Conservation (phyloP, 805 yeast species). For the Dipodascus geniculatus region DNA sequence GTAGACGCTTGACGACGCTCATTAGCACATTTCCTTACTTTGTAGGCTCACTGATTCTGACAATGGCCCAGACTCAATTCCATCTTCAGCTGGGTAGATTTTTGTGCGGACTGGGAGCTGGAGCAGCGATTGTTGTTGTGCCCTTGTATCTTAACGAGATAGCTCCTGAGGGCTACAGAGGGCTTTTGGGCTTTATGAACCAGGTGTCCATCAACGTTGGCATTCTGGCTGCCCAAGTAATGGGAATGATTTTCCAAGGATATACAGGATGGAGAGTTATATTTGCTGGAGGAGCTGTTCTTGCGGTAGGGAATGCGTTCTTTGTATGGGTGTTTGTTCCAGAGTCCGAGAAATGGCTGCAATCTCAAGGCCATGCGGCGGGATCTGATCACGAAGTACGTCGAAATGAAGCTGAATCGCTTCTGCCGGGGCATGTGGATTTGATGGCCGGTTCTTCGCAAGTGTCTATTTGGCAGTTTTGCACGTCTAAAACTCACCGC, state of each 20-base stretch:
- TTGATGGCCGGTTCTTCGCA: neutral
- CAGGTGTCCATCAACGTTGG: slow-evolving; percentile 83
- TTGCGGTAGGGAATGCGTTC: slow-evolving; percentile 41
- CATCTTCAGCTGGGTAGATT: slow-evolving; percentile 46
- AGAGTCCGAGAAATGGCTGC: slow-evolving; percentile 83
- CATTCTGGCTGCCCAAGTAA: slow-evolving; percentile 63
- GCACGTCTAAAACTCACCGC: slow-evolving; percentile 38
- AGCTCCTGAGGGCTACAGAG: slow-evolving; percentile 56
- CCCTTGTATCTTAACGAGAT: slow-evolving; percentile 76
- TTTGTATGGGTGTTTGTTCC: slow-evolving; percentile 30
- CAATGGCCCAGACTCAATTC: neutral
- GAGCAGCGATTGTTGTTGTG: slow-evolving; percentile 72
- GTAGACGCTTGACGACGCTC: slow-evolving; percentile 39
- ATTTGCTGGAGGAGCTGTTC: slow-evolving; percentile 44
- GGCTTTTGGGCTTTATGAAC: slow-evolving; percentile 78
- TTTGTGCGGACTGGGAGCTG: slow-evolving; percentile 77
- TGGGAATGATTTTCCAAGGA: slow-evolving; percentile 61
- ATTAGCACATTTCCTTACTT: slow-evolving; percentile 38
- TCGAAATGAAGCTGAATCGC: neutral
- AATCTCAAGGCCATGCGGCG: slow-evolving; percentile 29
- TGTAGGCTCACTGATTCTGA: slow-evolving; percentile 38
- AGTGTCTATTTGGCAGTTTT: slow-evolving; percentile 28
- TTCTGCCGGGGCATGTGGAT: neutral
- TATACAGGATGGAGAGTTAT: slow-evolving; percentile 62
- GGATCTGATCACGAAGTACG: neutral